Base-by-base conservation (phyloP, 768 basidiomycete species). In the Naganishia antarctica region DNA sequence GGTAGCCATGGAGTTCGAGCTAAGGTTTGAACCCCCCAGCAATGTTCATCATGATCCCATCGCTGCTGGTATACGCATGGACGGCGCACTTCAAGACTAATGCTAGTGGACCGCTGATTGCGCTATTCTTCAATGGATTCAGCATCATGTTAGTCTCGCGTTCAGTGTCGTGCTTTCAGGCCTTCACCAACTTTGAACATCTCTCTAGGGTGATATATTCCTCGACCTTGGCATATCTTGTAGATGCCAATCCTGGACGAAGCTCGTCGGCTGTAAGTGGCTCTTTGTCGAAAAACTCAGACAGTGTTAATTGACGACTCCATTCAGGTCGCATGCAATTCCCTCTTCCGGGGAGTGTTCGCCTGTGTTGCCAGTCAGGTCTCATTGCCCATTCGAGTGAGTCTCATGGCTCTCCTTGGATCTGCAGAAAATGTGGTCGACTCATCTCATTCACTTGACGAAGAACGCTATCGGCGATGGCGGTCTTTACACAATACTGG, bases 221-320 rank as follows among this genome's bases (percentile, higher is more conserved):
- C 16, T 84, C 84, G 53, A 86, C 87, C 0, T 78, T 93, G 31
- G 87, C 91, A 0, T 93, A 91, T 70, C 81, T 92, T 34, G 89
- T 92, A 16, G 91, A 96, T 70, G 84, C 89, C 4, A 96, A 93
- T 73, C 80, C 81, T 6, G 91, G 91, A 9, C 83, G 88, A 29
- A 88, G 88, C 1, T 84, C 87, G 4, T 84, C 84, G 23, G 53
- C 53, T n/a, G 53, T 57, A 23, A 37, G 53, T 57, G 21, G 21
- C 7, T 37, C n/a, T n/a, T n/a, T n/a, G n/a, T n/a, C n/a, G n/a
- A n/a, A n/a, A n/a, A n/a, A n/a, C n/a, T n/a, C n/a, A n/a, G n/a
- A n/a, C n/a, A n/a, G n/a, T n/a, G n/a, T n/a, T n/a, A n/a, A n/a
- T n/a, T n/a, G n/a, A n/a, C n/a, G n/a, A n/a, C n/a, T n/a, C n/a